Base-by-base conservation (phyloP, 352 stramenopile species). In the Pythium graminicola region DNA sequence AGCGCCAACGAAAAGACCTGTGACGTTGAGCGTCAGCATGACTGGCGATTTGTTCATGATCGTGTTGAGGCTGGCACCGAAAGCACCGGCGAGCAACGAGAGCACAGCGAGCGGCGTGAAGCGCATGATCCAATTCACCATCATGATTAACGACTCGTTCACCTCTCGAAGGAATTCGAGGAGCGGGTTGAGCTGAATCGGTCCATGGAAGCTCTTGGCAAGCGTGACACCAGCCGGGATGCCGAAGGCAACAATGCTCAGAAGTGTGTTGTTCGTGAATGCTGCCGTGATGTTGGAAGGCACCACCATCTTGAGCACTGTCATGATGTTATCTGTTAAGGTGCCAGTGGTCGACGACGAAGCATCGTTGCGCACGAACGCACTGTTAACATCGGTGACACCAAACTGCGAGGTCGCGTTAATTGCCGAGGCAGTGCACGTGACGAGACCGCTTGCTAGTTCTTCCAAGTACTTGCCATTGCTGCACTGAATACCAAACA, bases 121-220 rank as follows among this genome's bases (percentile, higher is more conserved):
- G 54, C 65, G 66, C 33, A 90, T 71, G 32, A 90, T 69, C 70
- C 68, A 86, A 44, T 84, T 70, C 22, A 72, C 67, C 75, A 90
- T 93, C 44, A 73, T 73, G 36, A 89, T 67, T 28, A 93, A 74
- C 45, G 77, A 81, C 57, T 86, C 74, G 54, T 93, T 89, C 20
- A 90, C 62, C 27, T 93, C 76, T 13, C 79, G 65, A 14, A 90
- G 72, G 59, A 93, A 86, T 47, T 90, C 75, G 17, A 93, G 64
- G 20, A 93, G 48, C 42, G 79, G 76, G 72, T 90, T 88, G 47
- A 89, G 69, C 22, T 81, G 69, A 16, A 83, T 64, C 8, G 73
- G 78, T 0, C 76, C 79, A 56, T 86, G 70, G 62, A 89, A 88
- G 54, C 77, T 88, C 50, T 69, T 73, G 22, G 76, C 72, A 45